A percentile compares a stretch with the other conserved stretches of the same genome.
Evolutionary conservation across 2,329 filamentous ascomycete genomes (phyloP).

Genomic region (Bipolaris cookei): DNA sequence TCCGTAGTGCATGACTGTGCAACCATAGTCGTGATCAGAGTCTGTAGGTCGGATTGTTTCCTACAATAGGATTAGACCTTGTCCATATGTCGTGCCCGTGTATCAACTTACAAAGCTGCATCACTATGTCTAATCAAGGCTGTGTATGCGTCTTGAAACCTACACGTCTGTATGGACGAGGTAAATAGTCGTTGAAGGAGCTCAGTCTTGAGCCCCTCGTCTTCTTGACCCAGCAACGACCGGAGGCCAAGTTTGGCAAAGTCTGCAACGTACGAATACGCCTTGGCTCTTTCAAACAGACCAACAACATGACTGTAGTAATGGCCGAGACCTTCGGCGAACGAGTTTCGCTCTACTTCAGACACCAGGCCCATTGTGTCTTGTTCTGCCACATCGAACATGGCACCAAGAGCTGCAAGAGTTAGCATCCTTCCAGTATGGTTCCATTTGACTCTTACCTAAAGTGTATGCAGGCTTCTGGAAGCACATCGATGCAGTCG

Average conservation of each 20-base stretch:
- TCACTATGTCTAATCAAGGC: constrained; percentile 77
- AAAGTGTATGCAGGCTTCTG: constrained; percentile 82
- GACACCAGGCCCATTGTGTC: constrained; percentile 68
- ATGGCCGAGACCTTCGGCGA: constrained; percentile 75
- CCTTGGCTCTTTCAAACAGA: constrained; percentile 78
- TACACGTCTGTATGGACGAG: constrained; percentile 76
- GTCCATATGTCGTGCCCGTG: background rate
- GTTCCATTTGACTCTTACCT: constrained; percentile 61
- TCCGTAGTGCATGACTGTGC: constrained; percentile 41
- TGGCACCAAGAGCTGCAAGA: constrained; percentile 36
- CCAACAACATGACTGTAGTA: constrained; percentile 88
- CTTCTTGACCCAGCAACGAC: constrained; percentile 35
- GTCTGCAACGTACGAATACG: constrained; percentile 81
- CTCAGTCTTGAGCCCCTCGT: constrained; percentile 44
- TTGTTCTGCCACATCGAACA: constrained; percentile 45
- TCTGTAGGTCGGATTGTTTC: constrained; percentile 72
- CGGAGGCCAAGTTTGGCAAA: constrained; percentile 76
- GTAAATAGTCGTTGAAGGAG: constrained; percentile 85
- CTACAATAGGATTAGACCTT: constrained; percentile 34
- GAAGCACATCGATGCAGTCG: constrained; percentile 76
- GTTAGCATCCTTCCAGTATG: constrained; percentile 21
- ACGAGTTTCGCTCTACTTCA: constrained; percentile 71
- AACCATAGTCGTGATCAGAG: constrained; percentile 60
- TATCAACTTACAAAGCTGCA: constrained; percentile 60
- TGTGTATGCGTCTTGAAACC: constrained; percentile 82